Base-by-base conservation (phyloP, 164 flowering plant genomes). In the Stephania cephalantha region DNA sequence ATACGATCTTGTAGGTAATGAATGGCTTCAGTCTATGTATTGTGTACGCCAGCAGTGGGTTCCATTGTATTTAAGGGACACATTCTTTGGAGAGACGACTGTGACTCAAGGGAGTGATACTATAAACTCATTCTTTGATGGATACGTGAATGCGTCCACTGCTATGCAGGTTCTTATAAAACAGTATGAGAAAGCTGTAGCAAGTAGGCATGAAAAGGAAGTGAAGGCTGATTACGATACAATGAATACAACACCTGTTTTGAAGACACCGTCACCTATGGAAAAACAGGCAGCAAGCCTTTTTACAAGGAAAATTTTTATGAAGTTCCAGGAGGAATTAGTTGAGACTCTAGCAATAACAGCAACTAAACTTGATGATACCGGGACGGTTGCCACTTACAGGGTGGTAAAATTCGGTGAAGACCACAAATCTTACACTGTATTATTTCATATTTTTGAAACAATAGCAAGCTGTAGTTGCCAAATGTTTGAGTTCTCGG, bases 181-280 rank as follows among this genome's bases (percentile, higher is more conserved):
- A 78, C 93, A 88, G 81, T 91, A 91, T 78, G 95, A 91, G 80
- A 81, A 86, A 76, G 93, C 90, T 77, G 68, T 89, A 61, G 90
- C 87, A 55, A 83, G 79, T 71, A 82, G 87, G 73, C 86, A 86
- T 75, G 89, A 91, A 55, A 88, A 82, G 83, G 96, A 91, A 79
- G 79, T 83, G 55, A 89, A 89, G 79, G 90, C 91, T 15, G 93
- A 91, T 79, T 86, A 82, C 80, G 93, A 91, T 76, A 89, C 97
- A 73, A 82, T 87, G 46, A 84, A 85, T 85, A 85, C 88, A 48
- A 83, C 83, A 15, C 98, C 97, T 42, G 82, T 85, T 20, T 73
- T 90, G 78, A 88, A 83, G 85, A 94, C 98, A 15, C 90, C 92
- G 61, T 90, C 93, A 9, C 98, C 98, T 8, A 90, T 91, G 92